Evolutionary conservation across 768 basidiomycete genomes (phyloP), one percentile per base, ranked within the genome.

Genomic region (Collybiopsis confluens): DNA sequence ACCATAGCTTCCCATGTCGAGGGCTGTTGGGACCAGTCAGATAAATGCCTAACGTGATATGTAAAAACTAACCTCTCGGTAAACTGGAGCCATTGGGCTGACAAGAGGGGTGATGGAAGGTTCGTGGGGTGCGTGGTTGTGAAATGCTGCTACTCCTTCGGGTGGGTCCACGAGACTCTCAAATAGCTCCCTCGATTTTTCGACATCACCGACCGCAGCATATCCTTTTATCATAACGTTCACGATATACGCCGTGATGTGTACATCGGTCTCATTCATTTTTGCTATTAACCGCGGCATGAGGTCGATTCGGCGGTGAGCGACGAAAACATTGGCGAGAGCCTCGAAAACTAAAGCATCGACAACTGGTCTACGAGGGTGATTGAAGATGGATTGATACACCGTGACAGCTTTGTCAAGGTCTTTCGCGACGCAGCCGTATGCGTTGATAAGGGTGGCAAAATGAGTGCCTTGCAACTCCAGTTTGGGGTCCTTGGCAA

Each of bases 1-100:
- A 99, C 83, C 94, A 99, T 98, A 4, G 83, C 85, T 64, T 98
- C 97, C 86, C 90, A 96, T 1, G 92, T 95, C 37, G 90, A 92
- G 11, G 92, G 92, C 85, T 91, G 61, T 2, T 54, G 49, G 49
- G 27, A 50, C 43, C 8, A 38, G 55, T 23, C 35, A 49, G 27
- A 58, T 18, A 45, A 60, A 37, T 16, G 18, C 49, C 44, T 28
- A 21, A 36, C 15, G 49, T 7, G 44, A 41, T 24, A 40, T 54
- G 41, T 42, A 45, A 4, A 28, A 61, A 21, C 81, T 58, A 61
- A 89, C 88, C 73, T 96, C 92, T 51, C 92, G 83, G 70, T 85
- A 93, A 4, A 93, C 86, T 45, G 83, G 82, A n/a, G 75, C 77
- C 62, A 77, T 70, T 4, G 72, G 65, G 54, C 71, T 63, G 18